Evolutionary conservation across 2,329 filamentous ascomycete genomes (phyloP).

Genomic region (Diaporthe velutina): DNA sequence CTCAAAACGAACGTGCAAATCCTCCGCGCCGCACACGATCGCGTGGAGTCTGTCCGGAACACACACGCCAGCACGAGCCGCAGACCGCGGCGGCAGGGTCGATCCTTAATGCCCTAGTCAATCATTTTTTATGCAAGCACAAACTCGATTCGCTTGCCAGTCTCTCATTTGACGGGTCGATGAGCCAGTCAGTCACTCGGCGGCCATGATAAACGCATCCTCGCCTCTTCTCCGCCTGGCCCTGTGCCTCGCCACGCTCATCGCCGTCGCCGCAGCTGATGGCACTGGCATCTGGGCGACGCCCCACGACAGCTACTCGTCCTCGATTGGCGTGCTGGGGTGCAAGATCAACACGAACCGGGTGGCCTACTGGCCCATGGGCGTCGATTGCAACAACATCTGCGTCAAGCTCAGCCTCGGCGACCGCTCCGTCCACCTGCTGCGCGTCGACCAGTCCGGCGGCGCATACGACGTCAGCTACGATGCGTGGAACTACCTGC

Average conservation of each 20-base stretch:
- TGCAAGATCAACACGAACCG: slow-evolving; percentile 72
- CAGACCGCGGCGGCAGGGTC: slow-evolving; percentile 24
- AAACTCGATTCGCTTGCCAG: background rate
- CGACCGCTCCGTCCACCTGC: slow-evolving; percentile 66
- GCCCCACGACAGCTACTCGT: slow-evolving; percentile 68
- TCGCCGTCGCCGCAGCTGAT: slow-evolving; percentile 11
- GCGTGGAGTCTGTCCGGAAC: slow-evolving; percentile 24
- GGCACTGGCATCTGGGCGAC: slow-evolving; percentile 54
- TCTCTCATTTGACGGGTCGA: slow-evolving; percentile 4
- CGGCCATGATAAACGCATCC: slow-evolving; percentile 15
- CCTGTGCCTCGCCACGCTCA: slow-evolving; percentile 21
- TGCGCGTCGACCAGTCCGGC: slow-evolving; percentile 66
- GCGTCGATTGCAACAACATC: slow-evolving; percentile 65
- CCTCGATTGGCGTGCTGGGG: slow-evolving; percentile 67
- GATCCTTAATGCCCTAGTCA: slow-evolving; percentile 23
- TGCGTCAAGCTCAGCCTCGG: slow-evolving; percentile 65
- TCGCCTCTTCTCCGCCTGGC: background rate
- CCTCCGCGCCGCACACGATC: slow-evolving; percentile 15
- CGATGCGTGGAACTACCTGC: slow-evolving; percentile 70
- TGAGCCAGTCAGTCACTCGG: background rate
- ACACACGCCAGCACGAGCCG: slow-evolving; percentile 13
- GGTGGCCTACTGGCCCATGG: slow-evolving; percentile 69
- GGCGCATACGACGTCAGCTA: slow-evolving; percentile 66
- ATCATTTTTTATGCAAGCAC: slow-evolving; percentile 11
- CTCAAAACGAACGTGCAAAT: background rate